phyloP scores from a whole-genome alignment of 169 alveolate species.

The Plasmodium malariae region DNA sequence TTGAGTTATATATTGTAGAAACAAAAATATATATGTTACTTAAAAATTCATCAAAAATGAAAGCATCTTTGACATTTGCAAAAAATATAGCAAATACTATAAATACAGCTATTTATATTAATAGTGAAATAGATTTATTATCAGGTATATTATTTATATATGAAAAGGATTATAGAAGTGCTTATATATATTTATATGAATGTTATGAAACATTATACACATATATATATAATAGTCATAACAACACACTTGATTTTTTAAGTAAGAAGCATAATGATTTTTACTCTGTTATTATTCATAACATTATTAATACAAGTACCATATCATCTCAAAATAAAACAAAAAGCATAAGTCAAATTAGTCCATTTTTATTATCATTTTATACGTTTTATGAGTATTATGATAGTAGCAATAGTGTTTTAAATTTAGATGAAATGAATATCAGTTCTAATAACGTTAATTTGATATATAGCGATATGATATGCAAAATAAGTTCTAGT shows the following conservation, averaged over 20 bases:
- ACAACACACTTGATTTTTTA: constrained; percentile 80
- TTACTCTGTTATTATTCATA: constrained; percentile 47
- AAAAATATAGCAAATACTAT: constrained; percentile 95
- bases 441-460: constrained; percentile 25
- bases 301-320: constrained; percentile 64
- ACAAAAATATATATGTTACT: constrained; percentile 93
- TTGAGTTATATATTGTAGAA: constrained; percentile 94
- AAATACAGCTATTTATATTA: constrained; percentile 95
- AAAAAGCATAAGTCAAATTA: constrained; percentile 70
- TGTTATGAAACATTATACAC: constrained; percentile 96
- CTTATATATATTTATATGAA: constrained; percentile 96
- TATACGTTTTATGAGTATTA: constrained; percentile 79
- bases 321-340: constrained; percentile 63
- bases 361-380: constrained; percentile 82
- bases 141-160: constrained; percentile 88
- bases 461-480: constrained; percentile 64
- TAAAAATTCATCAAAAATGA: constrained; percentile 93
- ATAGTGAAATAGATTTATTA: constrained; percentile 96
- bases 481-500: constrained; percentile 29
- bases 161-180: constrained; percentile 94
- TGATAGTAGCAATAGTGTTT: constrained; percentile 61
- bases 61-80: constrained; percentile 95
- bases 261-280: constrained; percentile 78
- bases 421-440: constrained; percentile 46
- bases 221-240: constrained; percentile 83